A percentile compares a stretch with the other conserved stretches of the same genome.
Evolutionary conservation across 2,329 filamentous ascomycete genomes (phyloP).

Genomic region (Dryadomyces quercus-mongolicae): DNA sequence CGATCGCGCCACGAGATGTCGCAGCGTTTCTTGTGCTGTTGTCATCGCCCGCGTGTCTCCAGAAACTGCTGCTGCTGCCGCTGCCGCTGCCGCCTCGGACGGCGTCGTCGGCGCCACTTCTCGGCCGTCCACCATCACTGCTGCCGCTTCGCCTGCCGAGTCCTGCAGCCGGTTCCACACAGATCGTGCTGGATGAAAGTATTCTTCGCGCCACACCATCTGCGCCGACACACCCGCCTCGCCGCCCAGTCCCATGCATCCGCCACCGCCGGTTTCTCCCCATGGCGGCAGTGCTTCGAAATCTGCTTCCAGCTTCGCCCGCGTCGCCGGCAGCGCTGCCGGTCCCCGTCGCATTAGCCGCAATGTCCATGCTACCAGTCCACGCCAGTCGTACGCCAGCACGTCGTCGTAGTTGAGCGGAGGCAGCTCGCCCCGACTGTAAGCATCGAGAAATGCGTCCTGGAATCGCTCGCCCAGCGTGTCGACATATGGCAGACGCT

Average conservation of each 20-base stretch:
- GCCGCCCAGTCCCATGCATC: background rate
- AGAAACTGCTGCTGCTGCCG: background rate
- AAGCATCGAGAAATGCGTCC: slow-evolving; percentile 51
- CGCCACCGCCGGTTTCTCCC: background rate
- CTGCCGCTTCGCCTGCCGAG: slow-evolving; percentile 34
- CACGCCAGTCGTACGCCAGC: slow-evolving; percentile 55
- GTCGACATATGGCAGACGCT: slow-evolving; percentile 39
- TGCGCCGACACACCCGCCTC: background rate
- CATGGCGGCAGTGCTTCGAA: slow-evolving; percentile 22
- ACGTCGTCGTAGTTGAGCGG: slow-evolving; percentile 51
- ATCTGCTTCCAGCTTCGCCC: slow-evolving; percentile 28
- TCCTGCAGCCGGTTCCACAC: slow-evolving; percentile 46
- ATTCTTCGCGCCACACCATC: slow-evolving; percentile 42
- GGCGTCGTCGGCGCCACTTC: background rate
- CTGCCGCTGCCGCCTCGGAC: background rate
- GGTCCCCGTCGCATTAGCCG: slow-evolving; percentile 34
- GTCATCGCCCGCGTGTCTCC: background rate
- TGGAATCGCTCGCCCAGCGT: slow-evolving; percentile 53
- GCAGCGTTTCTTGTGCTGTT: background rate
- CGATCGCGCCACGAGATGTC: slow-evolving; percentile 10
- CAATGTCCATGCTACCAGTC: slow-evolving; percentile 54
- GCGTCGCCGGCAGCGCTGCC: slow-evolving; percentile 32
- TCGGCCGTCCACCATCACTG: slow-evolving; percentile 18
- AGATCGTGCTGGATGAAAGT: slow-evolving; percentile 39
- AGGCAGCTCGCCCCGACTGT: slow-evolving; percentile 48